Base-by-base conservation (phyloP, 257 asterid species). In the Ehretia macrophylla region DNA sequence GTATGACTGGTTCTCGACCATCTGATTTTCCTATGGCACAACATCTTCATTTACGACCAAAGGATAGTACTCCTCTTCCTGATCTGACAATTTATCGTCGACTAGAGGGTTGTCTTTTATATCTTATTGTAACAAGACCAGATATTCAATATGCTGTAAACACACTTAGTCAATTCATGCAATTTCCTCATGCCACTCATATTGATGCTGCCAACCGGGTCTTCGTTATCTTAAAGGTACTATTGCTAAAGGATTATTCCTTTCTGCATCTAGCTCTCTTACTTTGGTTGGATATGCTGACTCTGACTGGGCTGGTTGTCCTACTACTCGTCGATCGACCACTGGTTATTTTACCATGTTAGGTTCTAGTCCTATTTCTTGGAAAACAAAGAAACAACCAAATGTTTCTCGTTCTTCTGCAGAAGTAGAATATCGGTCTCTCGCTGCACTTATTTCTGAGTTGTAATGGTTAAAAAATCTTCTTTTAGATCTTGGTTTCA, bases 381-480 rank as follows among this genome's bases (percentile, higher is more conserved):
- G 56, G 56, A 51, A 51, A 51, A n/a, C 56, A 2, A 51, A 51
- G 56, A 51, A 51, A 17, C 56, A 51, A 51, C 10, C 20, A 1
- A 19, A 2, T 17, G 56, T 51, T 10, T 10, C 56, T 17, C 21
- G 56, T 17, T 51, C 56, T 8, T 51, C 56, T 51, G 27, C 56
- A 2, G 56, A 51, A 17, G 56, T 10, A 1, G 56, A 51, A 51
- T 51, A 51, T 10, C 56, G 56, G 10, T 51, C 56, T 11, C 10
- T 51, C 12, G 56, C 56, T 8, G 11, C 21, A 1, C 4, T 51
- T 19, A 51, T 17, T 8, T 2, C 20, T 4, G 20, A 51, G 11
- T 10, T 51, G 3, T 10, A 51, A 17, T 19, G 56, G 4, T 17
- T 51, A 17, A 10, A 22, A 17, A 4, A 22, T 10, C 56, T 51